Evolutionary conservation across 2,329 filamentous ascomycete genomes (phyloP).

Genomic region (Huntiella bhutanensis): DNA sequence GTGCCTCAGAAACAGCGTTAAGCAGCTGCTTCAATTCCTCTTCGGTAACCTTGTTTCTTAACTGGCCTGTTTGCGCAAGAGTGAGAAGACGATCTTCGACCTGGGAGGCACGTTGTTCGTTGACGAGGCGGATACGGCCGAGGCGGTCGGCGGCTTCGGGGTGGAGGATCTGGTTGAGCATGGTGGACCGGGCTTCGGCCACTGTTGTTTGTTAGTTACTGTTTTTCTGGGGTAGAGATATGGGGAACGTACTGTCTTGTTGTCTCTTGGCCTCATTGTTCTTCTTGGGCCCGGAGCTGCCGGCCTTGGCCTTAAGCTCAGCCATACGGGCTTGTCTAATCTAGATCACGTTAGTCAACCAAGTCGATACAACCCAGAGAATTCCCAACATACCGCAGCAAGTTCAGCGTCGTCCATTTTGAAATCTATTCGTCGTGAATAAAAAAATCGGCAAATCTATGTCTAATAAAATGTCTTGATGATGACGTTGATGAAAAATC

Average conservation of each 20-base stretch:
- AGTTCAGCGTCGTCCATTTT: constrained; percentile 17
- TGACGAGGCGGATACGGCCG: constrained; percentile 86
- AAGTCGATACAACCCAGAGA: neutral
- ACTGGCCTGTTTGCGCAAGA: constrained; percentile 73
- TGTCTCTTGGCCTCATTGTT: constrained; percentile 35
- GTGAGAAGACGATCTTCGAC: constrained; percentile 86
- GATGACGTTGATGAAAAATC: constrained; percentile 2
- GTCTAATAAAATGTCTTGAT: neutral
- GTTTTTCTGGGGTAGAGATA: neutral
- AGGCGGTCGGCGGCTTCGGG: constrained; percentile 86
- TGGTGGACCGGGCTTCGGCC: constrained; percentile 52
- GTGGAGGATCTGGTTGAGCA: constrained; percentile 83
- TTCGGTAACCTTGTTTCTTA: constrained; percentile 76
- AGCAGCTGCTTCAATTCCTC: constrained; percentile 84
- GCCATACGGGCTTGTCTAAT: constrained; percentile 83
- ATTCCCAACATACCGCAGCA: neutral
- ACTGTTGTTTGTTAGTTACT: constrained; percentile 5
- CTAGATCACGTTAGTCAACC: constrained; percentile 24
- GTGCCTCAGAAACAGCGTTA: constrained; percentile 62
- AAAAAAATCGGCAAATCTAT: neutral
- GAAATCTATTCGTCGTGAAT: constrained; percentile 2
- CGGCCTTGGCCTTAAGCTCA: constrained; percentile 65
- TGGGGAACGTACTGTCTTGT: constrained; percentile 17
- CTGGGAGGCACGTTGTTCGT: constrained; percentile 73
- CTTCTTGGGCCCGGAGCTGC: constrained; percentile 29